Base-by-base conservation (phyloP, 345 rosid species). In the Psidium friedrichsthalianum region DNA sequence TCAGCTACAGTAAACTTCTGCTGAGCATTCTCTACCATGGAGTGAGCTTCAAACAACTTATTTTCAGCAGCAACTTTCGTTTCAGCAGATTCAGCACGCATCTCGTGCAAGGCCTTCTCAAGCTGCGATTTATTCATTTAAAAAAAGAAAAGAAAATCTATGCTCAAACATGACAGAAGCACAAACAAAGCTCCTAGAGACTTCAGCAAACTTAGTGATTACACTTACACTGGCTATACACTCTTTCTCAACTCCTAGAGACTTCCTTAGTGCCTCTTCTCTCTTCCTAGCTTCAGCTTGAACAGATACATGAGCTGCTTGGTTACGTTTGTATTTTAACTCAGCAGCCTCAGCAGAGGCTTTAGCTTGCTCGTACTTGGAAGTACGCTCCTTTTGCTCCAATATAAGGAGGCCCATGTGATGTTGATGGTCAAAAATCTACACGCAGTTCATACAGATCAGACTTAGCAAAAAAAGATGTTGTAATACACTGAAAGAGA, bases 21-120 rank as follows among this genome's bases (percentile, higher is more conserved):
- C 85, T 92, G 93, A 11, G 94, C 94, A 88, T 92, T 94, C 84
- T 95, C 97, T 51, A 91, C 83, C 98, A 95, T 92, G 51, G 10
- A 83, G 27, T 86, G 90, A 64, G 95, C 98, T 90, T 95, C 99
- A 85, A 93, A 91, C 87, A 93, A 85, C 90, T 88, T 93, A 85
- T 88, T 87, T 61, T 86, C 96, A 51, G 99, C 96, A 42, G 98
- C 88, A 92, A 97, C 95, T 92, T 96, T 97, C 2, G 90, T 90
- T 92, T 96, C 99, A 25, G 99, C 98, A 91, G 93, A 91, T 89
- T 97, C 98, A 80, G 95, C 93, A 87, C 98, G 98, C 90, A 97
- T 95, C 92, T 96, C 99, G 86, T 95, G 99, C 93, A 97, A 90
- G 53, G 98, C 88, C 89, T 97, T 97, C 92, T 96, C 99, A 47